Percentiles rank a stretch among this genome's conserved stretches.
Conservation (phyloP, 306 rosid species). For the Cucurbita maxima region DNA sequence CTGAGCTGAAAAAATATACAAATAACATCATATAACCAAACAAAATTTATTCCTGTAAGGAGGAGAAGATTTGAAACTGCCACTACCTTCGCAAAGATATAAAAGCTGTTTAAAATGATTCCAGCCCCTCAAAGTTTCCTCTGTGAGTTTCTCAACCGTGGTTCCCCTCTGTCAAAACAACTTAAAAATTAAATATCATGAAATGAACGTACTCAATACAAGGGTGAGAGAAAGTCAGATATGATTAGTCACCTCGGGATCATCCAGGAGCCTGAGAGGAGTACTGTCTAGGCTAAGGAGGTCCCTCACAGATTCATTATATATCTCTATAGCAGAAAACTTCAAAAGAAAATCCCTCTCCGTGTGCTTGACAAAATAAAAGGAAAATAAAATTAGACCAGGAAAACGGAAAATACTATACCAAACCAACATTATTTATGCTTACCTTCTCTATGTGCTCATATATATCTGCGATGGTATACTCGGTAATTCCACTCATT, state of each 20-base stretch:
- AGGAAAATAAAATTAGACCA: conserved; percentile 4
- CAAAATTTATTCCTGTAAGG: conserved; percentile 1
- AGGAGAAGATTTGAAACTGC: conserved; percentile 13
- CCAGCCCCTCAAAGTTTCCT: conserved; percentile 79
- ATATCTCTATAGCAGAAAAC: conserved; percentile 90
- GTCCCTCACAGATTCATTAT: conserved; percentile 96
- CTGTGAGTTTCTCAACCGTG: conserved; percentile 72
- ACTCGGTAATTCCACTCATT: conserved; percentile 80
- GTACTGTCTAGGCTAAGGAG: conserved; percentile 69
- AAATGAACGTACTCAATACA: background rate
- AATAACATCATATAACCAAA: conserved; percentile 6
- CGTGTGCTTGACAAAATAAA: conserved; percentile 33
- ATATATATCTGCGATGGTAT: conserved; percentile 67
- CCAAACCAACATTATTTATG: background rate
- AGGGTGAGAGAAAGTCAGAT: background rate
- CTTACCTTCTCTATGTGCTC: conserved; percentile 54
- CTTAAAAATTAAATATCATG: background rate
- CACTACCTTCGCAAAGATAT: conserved; percentile 72
- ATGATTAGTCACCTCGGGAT: conserved; percentile 72
- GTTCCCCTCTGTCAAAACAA: conserved; percentile 74
- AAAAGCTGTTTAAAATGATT: conserved; percentile 68
- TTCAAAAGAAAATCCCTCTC: conserved; percentile 73
- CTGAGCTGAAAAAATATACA: conserved; percentile 46
- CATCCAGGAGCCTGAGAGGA: conserved; percentile 94
- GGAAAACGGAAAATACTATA: conserved; percentile 8